A percentile compares a stretch with the other conserved stretches of the same genome.
phyloP scores from a whole-genome alignment of 495 filamentous ascomycete genomes.

The Xylaria acuta region DNA sequence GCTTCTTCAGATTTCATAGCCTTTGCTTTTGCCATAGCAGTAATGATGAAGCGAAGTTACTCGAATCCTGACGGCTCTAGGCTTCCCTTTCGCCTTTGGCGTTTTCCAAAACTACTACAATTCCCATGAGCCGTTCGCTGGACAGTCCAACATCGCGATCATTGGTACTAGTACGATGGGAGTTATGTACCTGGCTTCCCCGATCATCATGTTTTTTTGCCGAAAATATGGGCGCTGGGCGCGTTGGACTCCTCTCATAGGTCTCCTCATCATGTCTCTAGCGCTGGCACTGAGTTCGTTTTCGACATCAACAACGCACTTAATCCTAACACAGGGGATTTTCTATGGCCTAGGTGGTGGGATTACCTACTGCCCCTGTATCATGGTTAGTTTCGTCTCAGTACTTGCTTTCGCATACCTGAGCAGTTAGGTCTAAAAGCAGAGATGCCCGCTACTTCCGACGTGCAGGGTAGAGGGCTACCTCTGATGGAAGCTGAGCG shows the following conservation, averaged over 20 bases:
- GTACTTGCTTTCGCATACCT: background rate
- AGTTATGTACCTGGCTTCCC: conserved; percentile 59
- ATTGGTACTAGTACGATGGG: conserved; percentile 51
- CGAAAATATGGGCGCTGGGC: conserved; percentile 37
- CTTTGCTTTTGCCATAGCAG: background rate
- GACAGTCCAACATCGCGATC: conserved; percentile 48
- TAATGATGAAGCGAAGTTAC: background rate
- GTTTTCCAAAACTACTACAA: conserved; percentile 66
- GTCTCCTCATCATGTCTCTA: conserved; percentile 47
- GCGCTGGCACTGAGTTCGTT: conserved; percentile 56
- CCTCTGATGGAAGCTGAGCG: background rate
- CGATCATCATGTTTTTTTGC: conserved; percentile 47
- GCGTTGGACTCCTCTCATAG: conserved; percentile 45
- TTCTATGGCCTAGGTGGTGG: conserved; percentile 58
- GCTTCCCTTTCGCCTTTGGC: conserved; percentile 66
- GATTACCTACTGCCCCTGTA: conserved; percentile 55
- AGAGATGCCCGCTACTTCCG: background rate
- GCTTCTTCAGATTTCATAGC: conserved; percentile 13
- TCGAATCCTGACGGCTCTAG: conserved; percentile 35
- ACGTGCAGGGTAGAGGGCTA: background rate
- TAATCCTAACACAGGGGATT: conserved; percentile 63
- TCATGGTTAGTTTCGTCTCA: conserved; percentile 37
- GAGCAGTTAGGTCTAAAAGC: background rate
- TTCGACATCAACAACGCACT: conserved; percentile 49
- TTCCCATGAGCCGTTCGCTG: conserved; percentile 49